A percentile compares a stretch with the other conserved stretches of the same genome.
phyloP scores from a whole-genome alignment of 2,329 filamentous ascomycete genomes.

The Talaromyces sp. region DNA sequence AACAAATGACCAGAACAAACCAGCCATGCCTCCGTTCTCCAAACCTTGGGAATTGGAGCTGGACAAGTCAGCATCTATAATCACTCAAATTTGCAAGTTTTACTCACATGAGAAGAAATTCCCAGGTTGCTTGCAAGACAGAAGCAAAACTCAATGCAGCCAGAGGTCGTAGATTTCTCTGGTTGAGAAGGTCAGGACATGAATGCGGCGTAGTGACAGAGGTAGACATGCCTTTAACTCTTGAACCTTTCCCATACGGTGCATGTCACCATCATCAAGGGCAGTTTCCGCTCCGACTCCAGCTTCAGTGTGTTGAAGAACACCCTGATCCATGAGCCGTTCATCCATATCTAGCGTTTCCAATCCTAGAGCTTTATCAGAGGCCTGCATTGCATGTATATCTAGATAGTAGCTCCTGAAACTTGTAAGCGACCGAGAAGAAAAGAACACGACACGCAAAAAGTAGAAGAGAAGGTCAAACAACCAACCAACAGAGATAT shows the following conservation, averaged over 20 bases:
- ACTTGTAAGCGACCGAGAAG: not conserved
- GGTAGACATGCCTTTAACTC: conserved; percentile 25
- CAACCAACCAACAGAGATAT: not conserved
- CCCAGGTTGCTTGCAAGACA: conserved; percentile 38
- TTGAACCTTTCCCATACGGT: conserved; percentile 33
- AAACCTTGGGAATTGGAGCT: conserved; percentile 13
- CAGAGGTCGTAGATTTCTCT: conserved; percentile 36
- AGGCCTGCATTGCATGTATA: not conserved
- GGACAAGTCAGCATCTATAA: conserved; percentile 13
- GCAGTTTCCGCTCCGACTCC: not conserved
- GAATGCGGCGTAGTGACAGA: conserved; percentile 18
- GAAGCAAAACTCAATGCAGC: conserved; percentile 38
- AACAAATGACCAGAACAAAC: conserved; percentile 34
- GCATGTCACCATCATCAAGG: conserved; percentile 27
- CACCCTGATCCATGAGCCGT: not conserved
- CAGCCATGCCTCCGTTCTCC: conserved; percentile 25
- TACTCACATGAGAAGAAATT: conserved; percentile 35
- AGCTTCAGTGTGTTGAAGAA: not conserved
- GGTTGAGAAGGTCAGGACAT: conserved; percentile 5
- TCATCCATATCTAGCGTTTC: not conserved
- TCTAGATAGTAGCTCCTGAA: not conserved
- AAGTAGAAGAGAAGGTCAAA: not conserved
- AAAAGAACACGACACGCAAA: not conserved
- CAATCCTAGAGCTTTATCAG: not conserved
- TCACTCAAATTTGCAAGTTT: conserved; percentile 20